Conservation (phyloP, 1,284 basidiomycete species). For the Cutaneotrichosporon arboriforme region DNA sequence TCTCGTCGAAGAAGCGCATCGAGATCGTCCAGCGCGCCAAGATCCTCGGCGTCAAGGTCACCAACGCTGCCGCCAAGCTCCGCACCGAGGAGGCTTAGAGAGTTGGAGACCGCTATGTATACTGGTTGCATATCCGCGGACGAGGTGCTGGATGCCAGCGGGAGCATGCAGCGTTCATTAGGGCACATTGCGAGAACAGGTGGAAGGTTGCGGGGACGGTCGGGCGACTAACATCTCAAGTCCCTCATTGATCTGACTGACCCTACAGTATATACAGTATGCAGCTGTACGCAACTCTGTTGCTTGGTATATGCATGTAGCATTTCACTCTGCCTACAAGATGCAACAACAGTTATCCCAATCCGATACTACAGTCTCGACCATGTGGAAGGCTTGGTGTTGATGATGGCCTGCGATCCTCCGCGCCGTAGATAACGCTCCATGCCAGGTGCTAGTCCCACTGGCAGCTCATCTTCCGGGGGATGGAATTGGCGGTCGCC, state of each 20-base stretch:
- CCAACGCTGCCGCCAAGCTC: slow-evolving; percentile 89
- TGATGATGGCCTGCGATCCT: background rate
- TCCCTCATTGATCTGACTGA: too few species aligned
- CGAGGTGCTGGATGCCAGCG: slow-evolving; percentile 1
- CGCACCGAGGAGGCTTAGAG: slow-evolving; percentile 79
- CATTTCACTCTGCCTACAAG: background rate
- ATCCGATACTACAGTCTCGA: slow-evolving; percentile 3
- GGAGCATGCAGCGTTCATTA: slow-evolving; percentile 1
- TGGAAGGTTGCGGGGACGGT: background rate
- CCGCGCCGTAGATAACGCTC: slow-evolving; percentile 28
- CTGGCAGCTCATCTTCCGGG: slow-evolving; percentile 35
- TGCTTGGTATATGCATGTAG: too few species aligned
- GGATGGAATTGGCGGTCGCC: slow-evolving; percentile 28
- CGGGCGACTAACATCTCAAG: background rate
- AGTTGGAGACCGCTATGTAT: slow-evolving; percentile 10
- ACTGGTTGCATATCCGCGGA: slow-evolving; percentile 19
- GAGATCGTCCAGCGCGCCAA: slow-evolving; percentile 85
- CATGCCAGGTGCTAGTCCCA: slow-evolving; percentile 41
- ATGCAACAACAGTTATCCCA: background rate
- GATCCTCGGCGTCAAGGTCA: slow-evolving; percentile 84
- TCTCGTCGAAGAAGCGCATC: slow-evolving; percentile 93
- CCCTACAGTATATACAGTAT: too few species aligned
- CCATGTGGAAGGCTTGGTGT: slow-evolving; percentile 1
- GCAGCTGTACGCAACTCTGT: too few species aligned
- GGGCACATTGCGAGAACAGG: background rate